Evolutionary conservation across 768 basidiomycete genomes (phyloP), one percentile per base, ranked within the genome.

Genomic region (Rhizopogon vulgaris): DNA sequence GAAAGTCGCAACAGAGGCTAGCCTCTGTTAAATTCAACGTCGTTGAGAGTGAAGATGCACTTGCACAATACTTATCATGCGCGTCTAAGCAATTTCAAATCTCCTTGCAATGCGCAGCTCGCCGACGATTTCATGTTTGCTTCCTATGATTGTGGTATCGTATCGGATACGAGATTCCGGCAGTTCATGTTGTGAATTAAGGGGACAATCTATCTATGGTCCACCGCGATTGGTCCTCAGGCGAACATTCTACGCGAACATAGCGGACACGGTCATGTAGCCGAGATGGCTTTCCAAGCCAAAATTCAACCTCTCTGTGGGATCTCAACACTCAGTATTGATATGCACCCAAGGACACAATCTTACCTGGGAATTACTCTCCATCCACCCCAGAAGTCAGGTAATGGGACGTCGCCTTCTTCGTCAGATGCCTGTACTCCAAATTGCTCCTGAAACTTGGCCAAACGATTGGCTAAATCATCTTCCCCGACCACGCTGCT

Each of bases 311-410:
- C 71, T 98, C 95, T 54, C 94, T 96, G 61, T 37, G 47, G 4
- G 34, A 45, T 15, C 40, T 66, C 41, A 62, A 56, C 34, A 18
- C 8, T 7, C 12, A 38, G 24, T 38, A 46, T 27, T 32, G 30
- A 30, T 37, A 3, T n/a, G 25, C 11, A 24, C 27, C 36, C 3
- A 15, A 46, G 14, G 22, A 39, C 15, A 25, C 6, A 9, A 17
- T n/a, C 24, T 39, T 60, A 95, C 92, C 78, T 78, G 25, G 95
- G 95, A n/a, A 97, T 76, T 32, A 98, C 78, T 59, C 95, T 78
- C 88, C 92, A 96, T 4, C 95, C 95, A 54, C 95, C 95, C 95
- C 95, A 98, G 67, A 90, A 91, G 7, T 90, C 84, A 3, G 95
- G 95, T 42, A 85, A 73, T 0, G 89, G 86, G 11, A 96, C 74